Evolutionary conservation across 2,329 filamentous ascomycete species (phyloP), one percentile per base, ranked within the genome.

Genomic region (Ramularia endophylla): DNA sequence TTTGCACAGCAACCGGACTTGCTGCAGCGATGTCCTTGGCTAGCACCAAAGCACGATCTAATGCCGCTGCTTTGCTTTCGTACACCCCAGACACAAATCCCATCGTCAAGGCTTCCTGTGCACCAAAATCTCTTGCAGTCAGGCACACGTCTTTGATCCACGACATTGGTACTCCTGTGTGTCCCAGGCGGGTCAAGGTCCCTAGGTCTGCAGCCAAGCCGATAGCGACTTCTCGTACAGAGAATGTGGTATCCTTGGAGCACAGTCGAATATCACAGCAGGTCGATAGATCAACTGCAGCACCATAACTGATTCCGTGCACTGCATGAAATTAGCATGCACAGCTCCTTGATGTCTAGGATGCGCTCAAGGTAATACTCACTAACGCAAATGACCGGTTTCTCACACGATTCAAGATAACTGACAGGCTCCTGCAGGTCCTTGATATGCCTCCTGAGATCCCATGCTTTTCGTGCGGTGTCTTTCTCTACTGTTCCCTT

Each of bases 1-100:
- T 83, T 68, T 87, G 79, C 50, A 90, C 85, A 2, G 87, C 88
- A 16, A 97, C 80, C 0, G 90, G 90, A 58, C 85, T 92, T 74
- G 95, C 95, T n/a, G 64, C 69, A 22, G 85, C 83, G 45, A 95
- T 77, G 55, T 80, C 55, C 8, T 59, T 65, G 0, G 84, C 87
- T 56, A 85, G 58, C 46, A 77, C 70, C 46, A 89, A 34, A 0
- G 74, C 87, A 22, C 74, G 75, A 28, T 68, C 66, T 20, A 94
- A 60, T 16, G 48, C 43, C 1, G 82, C 75, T 32, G 73, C 74
- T 67, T 90, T 69, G 45, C 67, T 71, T 31, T 75, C 72, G 44
- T 74, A 72, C 20, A 88, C 81, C 30, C 74, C 71, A 58, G 77
- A 83, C 38, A 88, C 83, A 43, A 87, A 80, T 1, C 85, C 85